These are phyloP conservation scores for Trifolium pratense DNA, from an alignment of 306 rosid species.

Conservation along the genomic window DNA sequence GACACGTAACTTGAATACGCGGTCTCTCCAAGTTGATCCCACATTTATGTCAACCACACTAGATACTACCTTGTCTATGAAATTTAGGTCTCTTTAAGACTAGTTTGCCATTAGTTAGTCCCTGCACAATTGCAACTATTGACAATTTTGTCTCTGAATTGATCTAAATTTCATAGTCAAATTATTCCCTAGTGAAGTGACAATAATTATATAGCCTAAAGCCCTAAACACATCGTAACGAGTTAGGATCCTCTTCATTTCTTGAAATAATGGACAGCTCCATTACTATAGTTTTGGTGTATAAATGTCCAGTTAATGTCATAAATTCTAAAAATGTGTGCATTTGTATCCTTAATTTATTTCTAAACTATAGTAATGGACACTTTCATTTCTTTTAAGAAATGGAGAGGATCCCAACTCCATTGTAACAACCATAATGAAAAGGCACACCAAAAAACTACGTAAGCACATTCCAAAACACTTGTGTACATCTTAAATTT, in stretches of 20 bases:
- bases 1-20: neutral
- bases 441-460: constrained; percentile 10
- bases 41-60: neutral
- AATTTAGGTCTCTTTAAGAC: neutral
- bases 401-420: no score
- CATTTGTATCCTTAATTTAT: no score
- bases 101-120: neutral
- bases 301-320: no score
- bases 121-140: neutral
- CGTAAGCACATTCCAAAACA: neutral
- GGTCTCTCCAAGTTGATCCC: neutral
- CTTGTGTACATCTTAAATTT: neutral
- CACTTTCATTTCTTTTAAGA: no score
- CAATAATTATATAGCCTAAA: constrained; percentile 16
- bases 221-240: neutral
- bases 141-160: neutral
- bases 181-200: neutral
- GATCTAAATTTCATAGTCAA: neutral
- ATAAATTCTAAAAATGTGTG: no score
- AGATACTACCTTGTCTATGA: neutral
- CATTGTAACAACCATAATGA: neutral
- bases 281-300: no score
- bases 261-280: no score
- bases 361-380: no score
- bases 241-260: no score